phyloP scores from a whole-genome alignment of 768 basidiomycete genomes.

The Podaxis carcinomalis region DNA sequence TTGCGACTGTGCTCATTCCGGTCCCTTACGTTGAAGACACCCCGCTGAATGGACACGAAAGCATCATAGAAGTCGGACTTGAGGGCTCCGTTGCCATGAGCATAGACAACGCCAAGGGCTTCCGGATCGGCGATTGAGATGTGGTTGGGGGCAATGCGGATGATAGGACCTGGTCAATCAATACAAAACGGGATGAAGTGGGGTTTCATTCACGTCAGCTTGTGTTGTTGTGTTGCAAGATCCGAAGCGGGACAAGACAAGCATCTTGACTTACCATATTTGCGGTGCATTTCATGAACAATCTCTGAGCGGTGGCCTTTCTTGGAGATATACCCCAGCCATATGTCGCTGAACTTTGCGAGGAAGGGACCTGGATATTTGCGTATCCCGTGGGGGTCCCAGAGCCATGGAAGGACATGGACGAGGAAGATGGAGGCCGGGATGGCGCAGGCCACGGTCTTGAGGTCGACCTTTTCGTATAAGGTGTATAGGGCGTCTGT shows the following conservation, averaged over 20 bases:
- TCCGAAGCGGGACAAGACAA: conserved; percentile 1
- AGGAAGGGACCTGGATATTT: conserved; percentile 63
- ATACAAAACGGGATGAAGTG: not conserved
- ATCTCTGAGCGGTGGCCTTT: conserved; percentile 72
- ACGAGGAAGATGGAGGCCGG: conserved; percentile 27
- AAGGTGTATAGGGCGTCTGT: conserved; percentile 18
- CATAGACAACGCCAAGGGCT: conserved; percentile 72
- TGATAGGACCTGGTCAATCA: conserved; percentile 46
- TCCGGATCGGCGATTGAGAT: conserved; percentile 75
- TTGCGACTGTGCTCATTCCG: conserved; percentile 80
- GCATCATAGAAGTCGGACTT: conserved; percentile 79
- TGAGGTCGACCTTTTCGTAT: conserved; percentile 18
- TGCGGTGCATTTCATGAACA: conserved; percentile 69
- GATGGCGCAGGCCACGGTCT: conserved; percentile 22
- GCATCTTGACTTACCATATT: conserved; percentile 52
- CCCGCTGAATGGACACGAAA: conserved; percentile 71
- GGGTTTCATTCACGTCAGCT: not conserved
- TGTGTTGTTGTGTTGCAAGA: conserved; percentile 3
- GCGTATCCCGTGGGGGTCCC: conserved; percentile 58
- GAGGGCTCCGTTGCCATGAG: conserved; percentile 77
- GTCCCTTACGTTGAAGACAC: conserved; percentile 77
- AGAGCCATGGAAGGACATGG: conserved; percentile 47
- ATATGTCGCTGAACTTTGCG: conserved; percentile 68
- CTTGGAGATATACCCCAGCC: conserved; percentile 64
- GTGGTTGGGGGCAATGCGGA: conserved; percentile 74